phyloP scores from a whole-genome alignment of 1,139 yeast genomes.

The Pichia sp. region DNA sequence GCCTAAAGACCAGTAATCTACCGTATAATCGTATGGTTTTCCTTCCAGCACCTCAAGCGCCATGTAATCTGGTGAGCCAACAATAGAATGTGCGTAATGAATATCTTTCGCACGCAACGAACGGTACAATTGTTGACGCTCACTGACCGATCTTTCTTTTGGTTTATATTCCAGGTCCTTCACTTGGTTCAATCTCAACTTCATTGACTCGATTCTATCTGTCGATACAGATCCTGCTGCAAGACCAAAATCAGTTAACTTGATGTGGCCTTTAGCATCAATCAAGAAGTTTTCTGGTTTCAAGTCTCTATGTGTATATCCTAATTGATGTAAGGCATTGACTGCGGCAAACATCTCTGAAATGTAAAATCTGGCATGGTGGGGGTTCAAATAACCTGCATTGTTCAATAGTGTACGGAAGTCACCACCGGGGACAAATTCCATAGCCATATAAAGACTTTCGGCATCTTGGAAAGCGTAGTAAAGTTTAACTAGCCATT shows the following conservation, averaged over 20 bases:
- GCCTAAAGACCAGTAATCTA: conserved; percentile 98
- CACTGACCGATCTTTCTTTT: conserved; percentile 72
- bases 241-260: conserved; percentile 93
- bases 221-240: conserved; percentile 96
- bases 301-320: conserved; percentile 94
- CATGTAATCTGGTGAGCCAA: conserved; percentile 99
- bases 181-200: conserved; percentile 75
- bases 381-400: conserved; percentile 87
- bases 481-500: conserved; percentile 89
- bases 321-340: conserved; percentile 88
- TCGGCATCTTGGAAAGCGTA: conserved; percentile 95
- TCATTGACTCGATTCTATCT: conserved; percentile 92
- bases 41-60: conserved; percentile 97
- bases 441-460: conserved; percentile 94
- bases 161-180: conserved; percentile 69
- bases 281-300: conserved; percentile 96
- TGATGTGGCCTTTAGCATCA: conserved; percentile 92
- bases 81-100: conserved; percentile 89
- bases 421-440: conserved; percentile 98
- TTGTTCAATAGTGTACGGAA: conserved; percentile 90
- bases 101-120: conserved; percentile 61
- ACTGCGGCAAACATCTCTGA: conserved; percentile 96
- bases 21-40: conserved; percentile 87
- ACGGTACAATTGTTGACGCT: conserved; percentile 81
- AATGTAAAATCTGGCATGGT: conserved; percentile 91